These are phyloP conservation scores for Beauveria sp. DNA, from an alignment of 2,329 filamentous ascomycete genomes.

Conservation along the genomic window DNA sequence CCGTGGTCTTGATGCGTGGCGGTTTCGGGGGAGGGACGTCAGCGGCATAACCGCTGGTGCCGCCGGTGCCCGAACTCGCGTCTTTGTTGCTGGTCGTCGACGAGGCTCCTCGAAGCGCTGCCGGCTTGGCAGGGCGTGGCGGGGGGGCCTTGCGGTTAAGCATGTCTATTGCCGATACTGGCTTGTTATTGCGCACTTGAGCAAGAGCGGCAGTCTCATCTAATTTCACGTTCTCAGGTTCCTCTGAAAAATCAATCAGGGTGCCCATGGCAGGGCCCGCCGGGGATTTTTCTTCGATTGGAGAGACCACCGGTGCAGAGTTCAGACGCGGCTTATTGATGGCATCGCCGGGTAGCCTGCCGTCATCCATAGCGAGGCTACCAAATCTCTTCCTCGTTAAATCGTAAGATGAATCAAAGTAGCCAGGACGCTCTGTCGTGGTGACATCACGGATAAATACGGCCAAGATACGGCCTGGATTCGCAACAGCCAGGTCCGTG, in stretches of 20 bases:
- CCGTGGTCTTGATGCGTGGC: constrained; percentile 11
- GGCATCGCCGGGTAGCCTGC: constrained; percentile 10
- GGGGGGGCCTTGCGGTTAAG: constrained; percentile 31
- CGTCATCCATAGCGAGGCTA: constrained; percentile 21
- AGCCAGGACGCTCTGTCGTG: constrained; percentile 60
- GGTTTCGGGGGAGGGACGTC: constrained; percentile 10
- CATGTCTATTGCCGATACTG: constrained; percentile 23
- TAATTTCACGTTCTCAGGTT: constrained; percentile 32
- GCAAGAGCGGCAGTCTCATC: constrained; percentile 26
- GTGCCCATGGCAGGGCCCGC: constrained; percentile 43
- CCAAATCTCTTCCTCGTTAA: constrained; percentile 19
- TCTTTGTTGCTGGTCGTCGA: constrained; percentile 23
- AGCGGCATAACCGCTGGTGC: neutral
- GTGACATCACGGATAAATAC: constrained; percentile 96
- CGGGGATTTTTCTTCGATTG: constrained; percentile 19
- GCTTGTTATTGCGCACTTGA: constrained; percentile 20
- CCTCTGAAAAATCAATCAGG: constrained; percentile 53
- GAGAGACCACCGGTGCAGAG: constrained; percentile 14
- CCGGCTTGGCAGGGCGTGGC: constrained; percentile 51
- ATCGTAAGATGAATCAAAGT: constrained; percentile 61
- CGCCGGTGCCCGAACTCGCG: neutral
- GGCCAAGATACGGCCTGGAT: constrained; percentile 74
- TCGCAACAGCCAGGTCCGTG: constrained; percentile 78
- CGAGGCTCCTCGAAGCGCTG: constrained; percentile 40
- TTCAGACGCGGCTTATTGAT: constrained; percentile 18